phyloP scores from a whole-genome alignment of 1,284 basidiomycete species.

The Sporisorium graminicola region DNA sequence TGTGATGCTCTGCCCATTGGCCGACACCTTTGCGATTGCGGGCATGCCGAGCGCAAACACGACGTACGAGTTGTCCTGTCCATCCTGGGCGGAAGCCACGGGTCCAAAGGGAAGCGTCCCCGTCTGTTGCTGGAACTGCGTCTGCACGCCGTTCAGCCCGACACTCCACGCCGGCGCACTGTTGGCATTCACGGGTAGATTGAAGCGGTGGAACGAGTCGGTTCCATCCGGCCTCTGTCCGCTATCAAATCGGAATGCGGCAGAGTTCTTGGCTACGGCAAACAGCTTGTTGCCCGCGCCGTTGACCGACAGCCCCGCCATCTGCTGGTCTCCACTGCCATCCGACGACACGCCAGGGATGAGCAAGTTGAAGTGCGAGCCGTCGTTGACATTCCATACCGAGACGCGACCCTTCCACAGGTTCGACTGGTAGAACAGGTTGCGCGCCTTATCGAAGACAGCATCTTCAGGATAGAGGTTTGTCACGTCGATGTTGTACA shows the following conservation, averaged over 20 bases:
- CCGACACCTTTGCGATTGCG: slow-evolving; percentile 63
- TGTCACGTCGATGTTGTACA: slow-evolving; percentile 56
- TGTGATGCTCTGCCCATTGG: slow-evolving; percentile 49
- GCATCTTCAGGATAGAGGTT: slow-evolving; percentile 64
- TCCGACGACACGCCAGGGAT: slow-evolving; percentile 58
- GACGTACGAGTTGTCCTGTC: slow-evolving; percentile 65
- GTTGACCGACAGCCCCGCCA: slow-evolving; percentile 63
- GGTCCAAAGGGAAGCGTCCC: slow-evolving; percentile 65
- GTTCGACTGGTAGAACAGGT: slow-evolving; percentile 66
- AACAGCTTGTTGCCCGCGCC: slow-evolving; percentile 56
- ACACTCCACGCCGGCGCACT: slow-evolving; percentile 58
- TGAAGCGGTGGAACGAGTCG: slow-evolving; percentile 63
- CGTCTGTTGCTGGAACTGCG: slow-evolving; percentile 37
- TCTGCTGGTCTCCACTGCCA: slow-evolving; percentile 63
- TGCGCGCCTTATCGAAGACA: slow-evolving; percentile 55
- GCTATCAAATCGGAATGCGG: slow-evolving; percentile 59
- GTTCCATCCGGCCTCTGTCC: slow-evolving; percentile 55
- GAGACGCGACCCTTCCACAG: slow-evolving; percentile 62
- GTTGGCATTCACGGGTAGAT: slow-evolving; percentile 52
- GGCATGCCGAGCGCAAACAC: slow-evolving; percentile 65
- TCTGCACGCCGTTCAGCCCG: slow-evolving; percentile 55
- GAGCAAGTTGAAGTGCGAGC: slow-evolving; percentile 55
- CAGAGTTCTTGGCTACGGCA: slow-evolving; percentile 62
- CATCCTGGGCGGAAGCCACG: slow-evolving; percentile 64
- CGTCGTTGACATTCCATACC: slow-evolving; percentile 43